Conservation (phyloP, 495 filamentous ascomycete species). For the Opeltia flavorubescens region DNA sequence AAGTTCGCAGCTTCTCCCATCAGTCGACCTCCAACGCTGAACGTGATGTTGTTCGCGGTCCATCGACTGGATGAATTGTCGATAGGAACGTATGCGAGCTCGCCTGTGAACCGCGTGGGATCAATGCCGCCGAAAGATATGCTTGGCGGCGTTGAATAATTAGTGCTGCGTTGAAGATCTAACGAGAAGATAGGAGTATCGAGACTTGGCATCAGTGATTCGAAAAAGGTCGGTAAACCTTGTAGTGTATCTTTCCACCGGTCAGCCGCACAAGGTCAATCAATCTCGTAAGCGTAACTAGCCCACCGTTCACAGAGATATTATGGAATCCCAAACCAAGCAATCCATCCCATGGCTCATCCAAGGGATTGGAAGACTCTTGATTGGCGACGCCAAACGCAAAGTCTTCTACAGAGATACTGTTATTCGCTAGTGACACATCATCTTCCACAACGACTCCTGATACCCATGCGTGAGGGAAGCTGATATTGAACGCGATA, state of each 20-base stretch:
- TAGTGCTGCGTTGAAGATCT: neutral
- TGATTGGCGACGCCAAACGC: conserved; percentile 1
- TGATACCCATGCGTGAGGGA: neutral
- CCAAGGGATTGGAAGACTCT: neutral
- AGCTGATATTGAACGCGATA: neutral
- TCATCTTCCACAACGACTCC: conserved; percentile 2
- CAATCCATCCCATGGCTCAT: neutral
- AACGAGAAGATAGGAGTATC: neutral
- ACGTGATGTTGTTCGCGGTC: neutral
- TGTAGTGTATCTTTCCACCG: neutral
- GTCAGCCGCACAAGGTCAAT: no score
- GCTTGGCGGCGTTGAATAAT: neutral
- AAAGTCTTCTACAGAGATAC: neutral
- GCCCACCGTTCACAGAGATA: neutral
- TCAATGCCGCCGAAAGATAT: neutral
- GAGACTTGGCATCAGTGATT: neutral
- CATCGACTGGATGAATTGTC: neutral
- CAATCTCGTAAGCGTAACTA: neutral
- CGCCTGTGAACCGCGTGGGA: neutral
- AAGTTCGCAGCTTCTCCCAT: neutral
- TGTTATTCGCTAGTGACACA: neutral
- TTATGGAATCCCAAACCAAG: neutral
- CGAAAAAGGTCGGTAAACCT: neutral
- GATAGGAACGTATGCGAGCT: neutral
- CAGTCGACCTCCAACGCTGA: neutral